These are phyloP conservation scores for Thermoascus crustaceus DNA, from an alignment of 2,329 filamentous ascomycete genomes.

Conservation along the genomic window DNA sequence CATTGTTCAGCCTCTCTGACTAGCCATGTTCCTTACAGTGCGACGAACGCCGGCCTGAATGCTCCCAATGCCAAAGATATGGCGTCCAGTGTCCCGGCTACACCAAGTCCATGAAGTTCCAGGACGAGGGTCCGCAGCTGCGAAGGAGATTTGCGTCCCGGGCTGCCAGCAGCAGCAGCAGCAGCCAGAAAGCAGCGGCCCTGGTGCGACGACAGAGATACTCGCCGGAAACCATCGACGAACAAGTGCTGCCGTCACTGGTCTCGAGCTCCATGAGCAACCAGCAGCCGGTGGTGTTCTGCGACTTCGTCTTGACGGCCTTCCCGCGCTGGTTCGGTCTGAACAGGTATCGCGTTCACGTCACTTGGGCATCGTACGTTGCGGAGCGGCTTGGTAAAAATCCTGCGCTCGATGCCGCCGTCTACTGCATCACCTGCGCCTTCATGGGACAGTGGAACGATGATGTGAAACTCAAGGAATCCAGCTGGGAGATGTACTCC, in stretches of 20 bases:
- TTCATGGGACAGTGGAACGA: constrained; percentile 20
- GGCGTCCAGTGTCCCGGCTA: constrained; percentile 26
- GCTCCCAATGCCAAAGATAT: constrained; percentile 24
- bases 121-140: constrained; percentile 24
- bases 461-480: constrained; percentile 17
- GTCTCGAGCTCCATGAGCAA: constrained; percentile 14
- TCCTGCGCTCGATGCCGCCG: constrained; percentile 16
- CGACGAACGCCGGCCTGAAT: constrained; percentile 19
- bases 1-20: not conserved
- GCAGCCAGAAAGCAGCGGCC: constrained; percentile 3
- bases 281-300: constrained; percentile 17
- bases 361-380: constrained; percentile 16
- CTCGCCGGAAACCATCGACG: constrained; percentile 14
- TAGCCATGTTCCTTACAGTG: constrained; percentile 11
- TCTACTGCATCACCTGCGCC: constrained; percentile 22
- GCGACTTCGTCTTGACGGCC: constrained; percentile 17
- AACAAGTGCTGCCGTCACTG: constrained; percentile 15
- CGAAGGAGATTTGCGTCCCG: constrained; percentile 16
- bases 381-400: constrained; percentile 13
- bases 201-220: not conserved
- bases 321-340: constrained; percentile 17
- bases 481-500: constrained; percentile 23
- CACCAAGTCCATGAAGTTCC: constrained; percentile 20
- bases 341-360: constrained; percentile 17
- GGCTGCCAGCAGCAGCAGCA: not conserved